Evolutionary conservation across 2,329 filamentous ascomycete genomes (phyloP).

Genomic region (Drechslerella coelobrocha): DNA sequence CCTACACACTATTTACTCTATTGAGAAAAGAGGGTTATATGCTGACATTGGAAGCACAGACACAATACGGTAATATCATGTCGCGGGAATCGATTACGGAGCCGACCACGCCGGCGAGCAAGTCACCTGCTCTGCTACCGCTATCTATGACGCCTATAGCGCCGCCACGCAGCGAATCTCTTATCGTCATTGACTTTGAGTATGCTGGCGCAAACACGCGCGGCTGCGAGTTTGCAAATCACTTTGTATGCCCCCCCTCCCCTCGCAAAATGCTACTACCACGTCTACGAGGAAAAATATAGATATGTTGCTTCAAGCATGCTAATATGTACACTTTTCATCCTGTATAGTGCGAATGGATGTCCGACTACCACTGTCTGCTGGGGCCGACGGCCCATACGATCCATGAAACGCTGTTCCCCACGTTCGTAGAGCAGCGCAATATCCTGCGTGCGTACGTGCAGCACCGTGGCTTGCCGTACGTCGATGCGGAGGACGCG

Average conservation of each 20-base stretch:
- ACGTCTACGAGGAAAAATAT: no score
- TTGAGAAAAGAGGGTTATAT: slow-evolving; percentile 33
- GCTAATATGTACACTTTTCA: no score
- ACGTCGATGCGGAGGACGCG: slow-evolving; percentile 61
- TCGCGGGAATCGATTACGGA: slow-evolving; percentile 63
- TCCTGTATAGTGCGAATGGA: slow-evolving; percentile 91
- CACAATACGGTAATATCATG: slow-evolving; percentile 97
- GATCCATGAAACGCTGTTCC: slow-evolving; percentile 68
- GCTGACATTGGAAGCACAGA: slow-evolving; percentile 63
- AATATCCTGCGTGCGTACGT: slow-evolving; percentile 88
- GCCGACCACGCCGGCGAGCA: slow-evolving; percentile 36
- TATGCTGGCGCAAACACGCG: slow-evolving; percentile 88
- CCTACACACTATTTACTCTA: not conserved
- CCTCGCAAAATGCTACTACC: not conserved
- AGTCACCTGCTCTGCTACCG: slow-evolving; percentile 58
- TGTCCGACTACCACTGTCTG: slow-evolving; percentile 91
- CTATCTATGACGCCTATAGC: slow-evolving; percentile 64
- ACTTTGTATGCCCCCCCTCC: slow-evolving; percentile 70
- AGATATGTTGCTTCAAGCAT: no score
- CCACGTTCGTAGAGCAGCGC: slow-evolving; percentile 78
- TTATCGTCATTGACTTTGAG: slow-evolving; percentile 95
- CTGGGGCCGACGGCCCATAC: slow-evolving; percentile 71
- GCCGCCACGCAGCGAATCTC: slow-evolving; percentile 19
- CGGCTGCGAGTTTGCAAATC: slow-evolving; percentile 93
- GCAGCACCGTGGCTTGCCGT: slow-evolving; percentile 68